Evolutionary conservation across 1,284 basidiomycete genomes (phyloP), one percentile per base, ranked within the genome.

Genomic region (Exobasidium rhododendri): DNA sequence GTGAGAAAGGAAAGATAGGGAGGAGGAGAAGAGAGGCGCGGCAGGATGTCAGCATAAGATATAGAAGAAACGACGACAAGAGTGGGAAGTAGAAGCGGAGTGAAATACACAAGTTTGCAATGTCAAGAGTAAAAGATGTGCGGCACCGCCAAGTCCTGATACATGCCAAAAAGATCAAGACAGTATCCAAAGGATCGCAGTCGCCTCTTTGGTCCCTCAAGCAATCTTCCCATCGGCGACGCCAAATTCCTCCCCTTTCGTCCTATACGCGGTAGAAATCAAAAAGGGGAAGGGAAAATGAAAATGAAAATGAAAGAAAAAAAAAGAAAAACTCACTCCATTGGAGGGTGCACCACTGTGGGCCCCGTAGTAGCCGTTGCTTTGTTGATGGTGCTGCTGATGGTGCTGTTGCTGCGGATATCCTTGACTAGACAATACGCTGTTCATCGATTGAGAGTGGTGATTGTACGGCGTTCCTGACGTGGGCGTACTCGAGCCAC

Each of bases 401-500:
- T n/a, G n/a, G n/a, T n/a, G n/a, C n/a, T n/a, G n/a, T n/a, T n/a
- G n/a, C 17, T 13, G 51, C 29, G 40, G 55, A 24, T 56, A 47
- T 10, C 40, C 55, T 46, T 56, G 55, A 20, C 22, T 20, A 11
- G 14, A 29, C 4, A 52, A 43, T 14, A 26, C 29, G 28, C 52
- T 26, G 29, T 31, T 31, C 17, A 55, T 26, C 32, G 46, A 46
- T 17, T 51, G 46, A 26, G 24, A 26, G 35, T 56, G 55, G 17
- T 56, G 55, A n/a, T 43, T 28, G 20, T 43, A 47, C 13, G 28
- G 14, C 10, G 55, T n/a, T n/a, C 45, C 20, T 24, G 46, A 46
- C n/a, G 57, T 58, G 14, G 57, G 57, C 45, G 57, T 58, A 32
- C 57, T 58, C 11, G 43, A 32, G 11, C 57, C 57, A 43, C 57